Evolutionary conservation across 108 stramenopile species (phyloP), one percentile per base, ranked within the genome.

Genomic region (Nitzschia sp.): DNA sequence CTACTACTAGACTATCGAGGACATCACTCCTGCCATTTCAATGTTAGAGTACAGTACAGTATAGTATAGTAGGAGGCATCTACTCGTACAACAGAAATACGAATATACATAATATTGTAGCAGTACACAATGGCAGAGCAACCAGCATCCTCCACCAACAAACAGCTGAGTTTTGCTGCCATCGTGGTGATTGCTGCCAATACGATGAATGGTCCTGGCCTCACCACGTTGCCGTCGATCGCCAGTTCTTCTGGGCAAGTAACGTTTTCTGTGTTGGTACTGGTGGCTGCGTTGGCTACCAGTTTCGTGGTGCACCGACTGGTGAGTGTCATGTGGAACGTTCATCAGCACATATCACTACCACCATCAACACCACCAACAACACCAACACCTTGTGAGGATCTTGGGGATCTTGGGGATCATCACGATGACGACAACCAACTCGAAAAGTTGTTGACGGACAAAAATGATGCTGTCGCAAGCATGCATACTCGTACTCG

Each of bases 131-230:
- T n/a, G n/a, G n/a, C n/a, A n/a, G n/a, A n/a, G n/a, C n/a, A n/a
- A n/a, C n/a, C n/a, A n/a, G n/a, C n/a, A n/a, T n/a, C n/a, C n/a
- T n/a, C n/a, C n/a, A n/a, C n/a, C n/a, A n/a, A n/a, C n/a, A n/a
- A n/a, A n/a, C n/a, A 28, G 1, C 44, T 61, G 36, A 61, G 60
- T 25, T 45, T 45, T 45, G 36, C 32, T 2, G 60, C 60, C 60
- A 61, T 61, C 22, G 35, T 61, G 35, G 60, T 61, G 41, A 61
- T 61, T 26, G 60, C 60, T 21, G 36, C 60, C 60, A 61, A 61
- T 26, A 61, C 60, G 0, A 61, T 61, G 60, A 61, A 61, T 45
- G 60, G 60, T 4, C 60, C 60, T 2, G 60, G 60, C 19, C 26
- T 61, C 1, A 61, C 60, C 1, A 61, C 60, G 1, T 27, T 61